A percentile compares a stretch with the other conserved stretches of the same genome.
phyloP scores from a whole-genome alignment of 2,329 filamentous ascomycete species.

The Eutypa lata region DNA sequence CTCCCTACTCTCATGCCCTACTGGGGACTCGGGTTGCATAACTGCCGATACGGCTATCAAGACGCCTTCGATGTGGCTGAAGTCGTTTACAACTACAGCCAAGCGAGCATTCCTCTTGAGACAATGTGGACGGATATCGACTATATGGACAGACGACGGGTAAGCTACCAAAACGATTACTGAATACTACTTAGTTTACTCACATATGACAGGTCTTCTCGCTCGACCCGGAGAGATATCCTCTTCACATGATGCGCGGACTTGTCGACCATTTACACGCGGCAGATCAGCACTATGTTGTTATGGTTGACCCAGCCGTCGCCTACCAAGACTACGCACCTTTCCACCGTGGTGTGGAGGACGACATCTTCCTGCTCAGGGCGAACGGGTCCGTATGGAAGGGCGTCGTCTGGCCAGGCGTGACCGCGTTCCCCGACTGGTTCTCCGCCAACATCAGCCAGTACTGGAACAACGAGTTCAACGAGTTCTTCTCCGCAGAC shows the following conservation, averaged over 20 bases:
- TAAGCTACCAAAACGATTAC: conserved; percentile 10
- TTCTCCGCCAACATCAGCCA: conserved; percentile 60
- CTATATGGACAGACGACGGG: conserved; percentile 53
- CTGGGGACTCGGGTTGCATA: conserved; percentile 59
- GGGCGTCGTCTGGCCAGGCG: conserved; percentile 76
- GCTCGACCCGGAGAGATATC: conserved; percentile 61
- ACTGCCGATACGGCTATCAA: conserved; percentile 63
- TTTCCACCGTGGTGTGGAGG: conserved; percentile 38
- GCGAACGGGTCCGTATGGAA: conserved; percentile 55
- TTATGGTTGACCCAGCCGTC: conserved; percentile 74
- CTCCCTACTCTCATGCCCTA: conserved; percentile 62
- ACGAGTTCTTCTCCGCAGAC: conserved; percentile 58
- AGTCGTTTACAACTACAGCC: conserved; percentile 64
- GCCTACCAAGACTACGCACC: conserved; percentile 46
- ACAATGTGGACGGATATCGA: conserved; percentile 68
- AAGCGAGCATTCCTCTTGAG: conserved; percentile 64
- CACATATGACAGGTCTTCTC: conserved; percentile 51
- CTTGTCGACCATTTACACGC: conserved; percentile 64
- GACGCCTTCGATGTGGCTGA: conserved; percentile 65
- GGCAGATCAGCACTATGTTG: conserved; percentile 65
- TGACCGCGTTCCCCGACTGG: conserved; percentile 74
- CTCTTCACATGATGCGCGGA: conserved; percentile 59
- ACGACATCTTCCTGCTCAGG: conserved; percentile 45
- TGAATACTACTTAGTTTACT: conserved; percentile 1
- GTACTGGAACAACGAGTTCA: conserved; percentile 71